Evolutionary conservation across 768 basidiomycete genomes (phyloP), one percentile per base, ranked within the genome.

Genomic region (Lactarius trivialis): DNA sequence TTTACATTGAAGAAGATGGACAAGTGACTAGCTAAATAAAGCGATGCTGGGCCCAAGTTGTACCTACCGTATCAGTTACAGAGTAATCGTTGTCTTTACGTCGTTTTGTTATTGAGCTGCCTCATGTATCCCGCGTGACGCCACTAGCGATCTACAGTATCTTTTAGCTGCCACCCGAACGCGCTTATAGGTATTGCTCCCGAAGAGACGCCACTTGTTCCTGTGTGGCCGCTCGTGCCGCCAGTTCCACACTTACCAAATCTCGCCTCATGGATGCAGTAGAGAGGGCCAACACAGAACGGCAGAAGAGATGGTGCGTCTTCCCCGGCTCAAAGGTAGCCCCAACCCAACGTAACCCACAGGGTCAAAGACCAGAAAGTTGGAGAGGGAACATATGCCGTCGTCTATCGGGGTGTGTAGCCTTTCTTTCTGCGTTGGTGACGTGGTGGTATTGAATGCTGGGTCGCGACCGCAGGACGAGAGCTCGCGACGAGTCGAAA

Each of bases 361-460:
- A 91, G 90, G 90, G 78, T 79, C 15, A 92, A 92, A 70, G 89
- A 89, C 70, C 82, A 81, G 69, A 92, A 92, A 72, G 82, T 91
- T 59, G 90, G 90, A 68, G 90, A 92, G 73, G 97, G 97, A 74
- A 89, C 95, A 15, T 99, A 94, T 72, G 95, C 96, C 56, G 94
- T 95, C 50, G 94, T 98, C 2, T 98, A 96, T 75, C 82, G 85
- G 85, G 94, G 94, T 88, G 76, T 72, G 0, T 32, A 30, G 36
- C 50, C 32, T 45, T 24, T 61, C 55, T 17, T 32, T 32, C 64
- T 62, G 57, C 61, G 56, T 21, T 34, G 63, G 7, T 32, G 60
- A 26, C 57, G 26, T 30, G 41, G 28, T 24, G 52, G n/a, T 17
- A 21, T 33, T 48, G n/a, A 43, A 57, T 9, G 8, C 8, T 21